These are phyloP conservation scores for Trichoderma orchidacearum DNA, from an alignment of 495 filamentous ascomycete species.

Conservation along the genomic window DNA sequence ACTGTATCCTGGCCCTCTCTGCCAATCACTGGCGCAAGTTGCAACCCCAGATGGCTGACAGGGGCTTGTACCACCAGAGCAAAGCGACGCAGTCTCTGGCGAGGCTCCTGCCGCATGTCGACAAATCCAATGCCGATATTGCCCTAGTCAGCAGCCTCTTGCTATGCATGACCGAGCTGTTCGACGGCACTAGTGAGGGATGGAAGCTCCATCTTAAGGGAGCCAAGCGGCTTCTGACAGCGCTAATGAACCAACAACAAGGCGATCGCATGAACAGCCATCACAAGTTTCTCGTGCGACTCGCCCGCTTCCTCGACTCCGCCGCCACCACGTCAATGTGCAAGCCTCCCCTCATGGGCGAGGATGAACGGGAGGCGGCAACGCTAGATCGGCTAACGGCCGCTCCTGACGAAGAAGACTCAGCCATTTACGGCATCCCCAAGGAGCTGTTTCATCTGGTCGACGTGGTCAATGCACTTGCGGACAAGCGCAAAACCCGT, in stretches of 20 bases:
- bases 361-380: conserved; percentile 2
- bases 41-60: background rate
- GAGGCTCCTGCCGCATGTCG: conserved; percentile 1
- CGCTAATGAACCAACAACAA: background rate
- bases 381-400: background rate
- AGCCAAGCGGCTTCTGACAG: conserved; percentile 1
- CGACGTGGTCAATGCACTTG: background rate
- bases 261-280: background rate
- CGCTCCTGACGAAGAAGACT: background rate
- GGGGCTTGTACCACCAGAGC: conserved; percentile 1
- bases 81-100: conserved; percentile 2
- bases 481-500: background rate
- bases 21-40: conserved; percentile 4
- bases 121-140: conserved; percentile 1
- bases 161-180: conserved; percentile 3
- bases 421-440: conserved; percentile 3
- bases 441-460: conserved; percentile 3
- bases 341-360: background rate
- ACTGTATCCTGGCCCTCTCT: conserved; percentile 1
- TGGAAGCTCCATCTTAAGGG: conserved; percentile 1
- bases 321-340: background rate
- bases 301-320: conserved; percentile 1
- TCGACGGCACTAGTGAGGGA: conserved; percentile 2
- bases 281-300: conserved; percentile 1
- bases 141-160: conserved; percentile 2